Evolutionary conservation across 2,329 filamentous ascomycete species (phyloP).

Genomic region (Xylariaceae sp.): DNA sequence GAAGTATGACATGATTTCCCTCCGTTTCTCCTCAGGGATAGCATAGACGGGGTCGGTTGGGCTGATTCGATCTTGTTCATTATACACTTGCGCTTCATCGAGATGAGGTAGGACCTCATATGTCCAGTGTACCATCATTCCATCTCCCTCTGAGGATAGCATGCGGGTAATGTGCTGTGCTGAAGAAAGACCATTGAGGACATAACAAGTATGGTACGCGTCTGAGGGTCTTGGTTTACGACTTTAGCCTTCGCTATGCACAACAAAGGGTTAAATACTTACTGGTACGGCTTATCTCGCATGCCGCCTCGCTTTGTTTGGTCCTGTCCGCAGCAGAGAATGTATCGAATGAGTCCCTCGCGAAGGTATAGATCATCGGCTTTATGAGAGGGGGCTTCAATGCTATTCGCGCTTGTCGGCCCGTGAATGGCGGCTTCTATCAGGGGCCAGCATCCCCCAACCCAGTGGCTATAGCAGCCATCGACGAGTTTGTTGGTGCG

Average conservation of each 20-base stretch:
- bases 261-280: constrained; percentile 47
- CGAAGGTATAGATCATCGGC: constrained; percentile 67
- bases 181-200: constrained; percentile 82
- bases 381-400: constrained; percentile 31
- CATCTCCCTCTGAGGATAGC: constrained; percentile 44
- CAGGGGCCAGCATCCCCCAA: constrained; percentile 92
- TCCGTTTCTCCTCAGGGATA: constrained; percentile 73
- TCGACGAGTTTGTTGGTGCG: constrained; percentile 98
- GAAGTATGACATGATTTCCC: constrained; percentile 70
- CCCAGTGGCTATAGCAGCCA: constrained; percentile 98
- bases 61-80: constrained; percentile 71
- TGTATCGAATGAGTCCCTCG: constrained; percentile 86
- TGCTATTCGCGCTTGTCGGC: constrained; percentile 41
- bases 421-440: constrained; percentile 78
- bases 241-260: constrained; percentile 16
- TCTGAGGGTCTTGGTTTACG: constrained; percentile 68
- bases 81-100: constrained; percentile 67
- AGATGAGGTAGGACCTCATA: constrained; percentile 54
- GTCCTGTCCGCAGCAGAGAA: constrained; percentile 86
- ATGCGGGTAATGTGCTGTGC: constrained; percentile 69
- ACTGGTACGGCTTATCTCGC: constrained; percentile 92
- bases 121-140: constrained; percentile 49
- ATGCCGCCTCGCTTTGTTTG: constrained; percentile 74
- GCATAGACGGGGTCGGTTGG: constrained; percentile 85
- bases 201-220: constrained; percentile 93